Conservation (phyloP, 352 stramenopile genomes). For the Phytophthora fragariaefolia region DNA sequence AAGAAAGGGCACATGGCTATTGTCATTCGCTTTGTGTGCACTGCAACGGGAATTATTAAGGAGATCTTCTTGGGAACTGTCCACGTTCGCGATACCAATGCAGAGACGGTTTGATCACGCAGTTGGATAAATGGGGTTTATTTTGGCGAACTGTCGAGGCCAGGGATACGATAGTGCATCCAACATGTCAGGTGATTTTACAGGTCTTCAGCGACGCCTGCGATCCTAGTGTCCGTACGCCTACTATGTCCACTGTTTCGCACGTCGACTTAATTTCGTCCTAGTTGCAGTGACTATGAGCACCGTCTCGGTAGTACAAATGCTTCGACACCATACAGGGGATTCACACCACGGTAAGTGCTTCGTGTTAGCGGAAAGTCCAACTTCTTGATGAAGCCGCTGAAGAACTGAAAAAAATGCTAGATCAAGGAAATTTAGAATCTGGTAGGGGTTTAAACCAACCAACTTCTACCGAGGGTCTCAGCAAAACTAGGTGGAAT, state of each 20-base stretch:
- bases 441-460: neutral
- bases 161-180: neutral
- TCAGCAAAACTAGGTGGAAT: neutral
- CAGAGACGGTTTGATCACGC: neutral
- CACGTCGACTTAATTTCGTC: neutral
- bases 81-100: neutral
- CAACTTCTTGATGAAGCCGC: neutral
- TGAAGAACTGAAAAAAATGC: neutral
- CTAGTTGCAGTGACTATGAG: neutral
- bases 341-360: neutral
- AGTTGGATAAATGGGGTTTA: neutral
- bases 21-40: neutral
- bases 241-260: neutral
- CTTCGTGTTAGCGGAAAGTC: neutral
- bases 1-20: neutral
- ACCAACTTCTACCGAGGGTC: neutral
- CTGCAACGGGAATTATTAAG: neutral
- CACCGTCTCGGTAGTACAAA: neutral
- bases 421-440: neutral
- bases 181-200: neutral
- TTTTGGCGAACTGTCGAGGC: neutral
- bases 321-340: neutral
- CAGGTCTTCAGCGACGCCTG: neutral
- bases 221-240: neutral
- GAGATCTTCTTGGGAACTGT: neutral